phyloP scores from a whole-genome alignment of 805 yeast species.

The Spathaspora passalidarum region DNA sequence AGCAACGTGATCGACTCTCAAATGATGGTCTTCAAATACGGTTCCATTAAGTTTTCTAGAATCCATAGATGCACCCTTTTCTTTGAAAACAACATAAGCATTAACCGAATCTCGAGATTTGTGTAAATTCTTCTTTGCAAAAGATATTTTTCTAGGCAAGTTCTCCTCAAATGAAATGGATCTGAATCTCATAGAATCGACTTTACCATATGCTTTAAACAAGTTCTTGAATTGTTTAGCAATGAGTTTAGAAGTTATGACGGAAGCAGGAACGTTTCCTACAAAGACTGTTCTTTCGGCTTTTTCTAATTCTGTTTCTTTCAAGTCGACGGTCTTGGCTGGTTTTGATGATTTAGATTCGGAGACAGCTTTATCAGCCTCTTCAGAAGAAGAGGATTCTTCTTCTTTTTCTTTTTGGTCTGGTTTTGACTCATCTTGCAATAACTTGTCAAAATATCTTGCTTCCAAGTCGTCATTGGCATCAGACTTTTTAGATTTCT shows the following conservation, averaged over 20 bases:
- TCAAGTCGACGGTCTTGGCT: conserved; percentile 56
- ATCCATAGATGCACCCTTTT: conserved; percentile 46
- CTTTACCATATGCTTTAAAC: conserved; percentile 51
- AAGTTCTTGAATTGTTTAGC: conserved; percentile 63
- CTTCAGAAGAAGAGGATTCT: too few relatives aligned
- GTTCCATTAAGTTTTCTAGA: conserved; percentile 59
- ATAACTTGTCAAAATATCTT: conserved; percentile 49
- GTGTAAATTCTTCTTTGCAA: conserved; percentile 74
- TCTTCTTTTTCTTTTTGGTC: conserved; percentile 17
- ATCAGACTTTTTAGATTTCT: conserved; percentile 19
- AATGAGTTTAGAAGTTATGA: conserved; percentile 58
- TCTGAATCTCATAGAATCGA: conserved; percentile 84
- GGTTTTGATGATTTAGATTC: conserved; percentile 12
- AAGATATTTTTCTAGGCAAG: conserved; percentile 90
- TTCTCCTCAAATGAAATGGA: conserved; percentile 87
- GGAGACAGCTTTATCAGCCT: too few relatives aligned
- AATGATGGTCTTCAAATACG: conserved; percentile 67
- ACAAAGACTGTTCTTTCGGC: conserved; percentile 85
- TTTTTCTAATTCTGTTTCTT: conserved; percentile 71
- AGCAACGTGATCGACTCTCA: conserved; percentile 89
- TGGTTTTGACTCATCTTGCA: conserved; percentile 32
- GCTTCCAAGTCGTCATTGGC: conserved; percentile 53
- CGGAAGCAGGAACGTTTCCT: conserved; percentile 73
- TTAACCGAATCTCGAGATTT: conserved; percentile 76
- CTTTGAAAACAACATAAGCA: conserved; percentile 79